phyloP scores from a whole-genome alignment of 306 rosid species.

The Pterocarpus santalinus region DNA sequence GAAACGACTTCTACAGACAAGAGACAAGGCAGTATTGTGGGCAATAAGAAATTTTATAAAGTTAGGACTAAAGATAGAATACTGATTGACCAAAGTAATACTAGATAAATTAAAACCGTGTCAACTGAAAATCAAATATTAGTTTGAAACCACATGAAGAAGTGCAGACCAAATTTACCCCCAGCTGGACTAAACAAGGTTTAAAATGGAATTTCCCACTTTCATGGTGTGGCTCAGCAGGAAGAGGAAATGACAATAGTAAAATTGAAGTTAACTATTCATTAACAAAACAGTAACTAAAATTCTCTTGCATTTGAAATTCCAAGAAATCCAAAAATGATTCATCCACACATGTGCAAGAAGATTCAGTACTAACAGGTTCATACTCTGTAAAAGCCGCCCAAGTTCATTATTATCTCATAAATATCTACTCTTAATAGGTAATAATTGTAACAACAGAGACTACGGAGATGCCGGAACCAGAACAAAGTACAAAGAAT shows the following conservation, averaged over 20 bases:
- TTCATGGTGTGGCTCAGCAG: no score
- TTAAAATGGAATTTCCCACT: no score
- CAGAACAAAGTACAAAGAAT: background rate
- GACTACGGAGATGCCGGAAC: background rate
- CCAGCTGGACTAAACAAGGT: no score
- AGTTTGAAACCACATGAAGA: background rate
- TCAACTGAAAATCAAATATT: background rate
- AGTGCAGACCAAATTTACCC: background rate
- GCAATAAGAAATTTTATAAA: background rate
- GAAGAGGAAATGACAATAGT: background rate
- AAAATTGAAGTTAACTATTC: conserved; percentile 18
- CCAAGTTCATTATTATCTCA: background rate
- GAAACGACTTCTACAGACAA: background rate
- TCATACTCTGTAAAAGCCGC: background rate
- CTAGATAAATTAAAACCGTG: background rate
- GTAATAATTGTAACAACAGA: background rate
- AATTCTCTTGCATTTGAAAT: conserved; percentile 13
- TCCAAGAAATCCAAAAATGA: background rate
- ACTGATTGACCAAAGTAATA: conserved; percentile 21
- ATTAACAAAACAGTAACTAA: conserved; percentile 1
- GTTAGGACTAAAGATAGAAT: background rate
- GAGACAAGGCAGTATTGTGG: background rate
- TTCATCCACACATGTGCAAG: background rate
- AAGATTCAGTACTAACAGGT: background rate
- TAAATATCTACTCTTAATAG: no score